These are phyloP conservation scores for Penicillium sp. DNA, from an alignment of 2,329 filamentous ascomycete genomes.

Conservation along the genomic window DNA sequence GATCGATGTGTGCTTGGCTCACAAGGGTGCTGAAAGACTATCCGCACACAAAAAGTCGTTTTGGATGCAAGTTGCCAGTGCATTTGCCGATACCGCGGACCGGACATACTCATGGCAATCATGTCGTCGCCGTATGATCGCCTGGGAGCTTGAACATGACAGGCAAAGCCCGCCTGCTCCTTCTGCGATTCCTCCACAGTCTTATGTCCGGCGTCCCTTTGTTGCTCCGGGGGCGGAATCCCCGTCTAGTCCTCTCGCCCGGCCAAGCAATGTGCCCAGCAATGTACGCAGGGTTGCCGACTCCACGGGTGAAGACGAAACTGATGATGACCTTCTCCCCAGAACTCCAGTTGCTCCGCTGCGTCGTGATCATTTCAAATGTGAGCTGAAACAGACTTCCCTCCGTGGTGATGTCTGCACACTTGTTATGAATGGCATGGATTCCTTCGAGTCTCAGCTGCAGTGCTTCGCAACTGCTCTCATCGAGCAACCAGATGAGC, in stretches of 20 bases:
- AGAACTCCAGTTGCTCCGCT: neutral
- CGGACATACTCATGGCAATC: conserved; percentile 32
- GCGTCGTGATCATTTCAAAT: neutral
- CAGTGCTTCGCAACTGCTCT: neutral
- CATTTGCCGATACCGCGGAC: conserved; percentile 15
- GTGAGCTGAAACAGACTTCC: neutral
- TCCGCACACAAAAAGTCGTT: conserved; percentile 17
- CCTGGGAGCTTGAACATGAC: neutral
- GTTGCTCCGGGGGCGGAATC: neutral
- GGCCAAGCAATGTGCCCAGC: neutral
- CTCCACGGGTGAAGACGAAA: neutral
- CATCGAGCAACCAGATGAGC: neutral
- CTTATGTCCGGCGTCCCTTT: neutral
- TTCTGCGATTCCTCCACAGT: neutral
- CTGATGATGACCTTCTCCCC: conserved; percentile 3
- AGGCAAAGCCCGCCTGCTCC: too few species aligned
- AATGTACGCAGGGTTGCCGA: neutral
- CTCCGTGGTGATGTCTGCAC: neutral
- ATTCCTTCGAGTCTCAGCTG: neutral
- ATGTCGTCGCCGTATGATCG: conserved; percentile 25
- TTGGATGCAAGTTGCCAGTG: conserved; percentile 22
- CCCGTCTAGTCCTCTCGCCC: neutral
- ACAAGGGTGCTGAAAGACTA: neutral
- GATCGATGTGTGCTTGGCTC: neutral
- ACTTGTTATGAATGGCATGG: neutral